Evolutionary conservation across 179 eudicot genomes (phyloP).

Genomic region (Spinacia oleracea): DNA sequence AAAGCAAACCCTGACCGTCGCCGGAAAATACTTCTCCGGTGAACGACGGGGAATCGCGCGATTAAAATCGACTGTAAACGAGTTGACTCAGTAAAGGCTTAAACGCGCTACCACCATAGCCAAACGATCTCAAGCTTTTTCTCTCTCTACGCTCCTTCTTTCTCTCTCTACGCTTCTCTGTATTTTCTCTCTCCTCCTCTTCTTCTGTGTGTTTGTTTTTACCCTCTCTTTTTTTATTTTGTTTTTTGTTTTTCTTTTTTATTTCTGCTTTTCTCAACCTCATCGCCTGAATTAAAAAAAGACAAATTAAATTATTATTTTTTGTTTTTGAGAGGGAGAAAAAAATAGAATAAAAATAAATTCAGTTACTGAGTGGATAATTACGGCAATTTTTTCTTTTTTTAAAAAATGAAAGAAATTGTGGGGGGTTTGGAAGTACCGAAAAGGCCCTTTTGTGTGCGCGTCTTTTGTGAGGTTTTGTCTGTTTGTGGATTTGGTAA

Average conservation of each 20-base stretch:
- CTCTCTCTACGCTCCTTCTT: background rate
- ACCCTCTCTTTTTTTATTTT: background rate
- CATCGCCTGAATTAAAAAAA: conserved; percentile 16
- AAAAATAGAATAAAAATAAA: background rate
- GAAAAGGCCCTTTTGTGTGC: background rate
- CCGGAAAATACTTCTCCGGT: conserved; percentile 4
- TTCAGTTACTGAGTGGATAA: conserved; percentile 3
- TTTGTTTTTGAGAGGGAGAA: too few species aligned
- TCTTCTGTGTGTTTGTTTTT: conserved; percentile 9
- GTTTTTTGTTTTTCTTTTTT: background rate
- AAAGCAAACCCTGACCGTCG: conserved; percentile 4
- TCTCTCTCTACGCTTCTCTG: background rate
- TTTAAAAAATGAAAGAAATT: too few species aligned
- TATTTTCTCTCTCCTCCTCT: conserved; percentile 3
- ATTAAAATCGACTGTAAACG: background rate
- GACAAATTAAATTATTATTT: background rate
- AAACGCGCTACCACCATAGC: background rate
- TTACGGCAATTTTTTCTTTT: background rate
- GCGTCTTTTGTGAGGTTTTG: conserved; percentile 5
- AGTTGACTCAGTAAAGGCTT: conserved; percentile 14
- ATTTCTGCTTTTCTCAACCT: conserved; percentile 15
- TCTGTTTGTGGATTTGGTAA: conserved; percentile 2
- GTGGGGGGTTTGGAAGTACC: background rate
- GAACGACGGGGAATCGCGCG: background rate
- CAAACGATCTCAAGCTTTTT: conserved; percentile 12